Conservation (phyloP, 495 filamentous ascomycete genomes). For the Tuber calosporum region DNA sequence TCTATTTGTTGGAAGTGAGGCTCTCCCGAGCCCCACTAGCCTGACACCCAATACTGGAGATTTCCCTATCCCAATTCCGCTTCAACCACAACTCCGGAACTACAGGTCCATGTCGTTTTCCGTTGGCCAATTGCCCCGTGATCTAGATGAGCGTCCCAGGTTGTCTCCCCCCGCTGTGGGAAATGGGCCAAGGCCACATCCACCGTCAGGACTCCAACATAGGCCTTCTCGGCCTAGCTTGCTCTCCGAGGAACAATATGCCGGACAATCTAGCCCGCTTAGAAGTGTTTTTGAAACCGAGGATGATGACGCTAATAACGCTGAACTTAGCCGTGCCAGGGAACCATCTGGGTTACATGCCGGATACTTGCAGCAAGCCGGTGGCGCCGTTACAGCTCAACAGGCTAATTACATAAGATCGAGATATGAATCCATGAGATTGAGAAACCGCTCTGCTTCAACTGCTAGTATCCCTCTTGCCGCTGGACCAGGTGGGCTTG, state of each 20-base stretch:
- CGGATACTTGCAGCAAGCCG: constrained; percentile 32
- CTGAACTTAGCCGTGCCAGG: constrained; percentile 54
- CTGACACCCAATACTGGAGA: constrained; percentile 52
- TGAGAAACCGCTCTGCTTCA: constrained; percentile 57
- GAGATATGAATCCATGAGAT: constrained; percentile 50
- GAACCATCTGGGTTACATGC: constrained; percentile 41
- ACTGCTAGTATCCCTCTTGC: constrained; percentile 44
- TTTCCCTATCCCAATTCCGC: constrained; percentile 81
- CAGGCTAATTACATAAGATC: constrained; percentile 30
- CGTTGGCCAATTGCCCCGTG: constrained; percentile 67
- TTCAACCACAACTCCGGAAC: constrained; percentile 84
- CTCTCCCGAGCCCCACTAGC: constrained; percentile 52
- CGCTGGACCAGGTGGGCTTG: constrained; percentile 21
- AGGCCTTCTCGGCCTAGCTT: constrained; percentile 80
- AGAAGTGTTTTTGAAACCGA: constrained; percentile 44
- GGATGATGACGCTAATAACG: constrained; percentile 59
- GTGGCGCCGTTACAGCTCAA: constrained; percentile 19
- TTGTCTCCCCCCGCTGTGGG: constrained; percentile 46
- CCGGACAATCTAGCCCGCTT: constrained; percentile 38
- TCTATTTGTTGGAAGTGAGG: constrained; percentile 45
- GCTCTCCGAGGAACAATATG: constrained; percentile 46
- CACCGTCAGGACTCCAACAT: constrained; percentile 63
- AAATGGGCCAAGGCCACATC: constrained; percentile 51
- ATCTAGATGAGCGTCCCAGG: constrained; percentile 57
- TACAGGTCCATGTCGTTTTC: constrained; percentile 96